phyloP scores from a whole-genome alignment of 192 early-diverging fungal genomes.

The Helicostylum pulchrum region DNA sequence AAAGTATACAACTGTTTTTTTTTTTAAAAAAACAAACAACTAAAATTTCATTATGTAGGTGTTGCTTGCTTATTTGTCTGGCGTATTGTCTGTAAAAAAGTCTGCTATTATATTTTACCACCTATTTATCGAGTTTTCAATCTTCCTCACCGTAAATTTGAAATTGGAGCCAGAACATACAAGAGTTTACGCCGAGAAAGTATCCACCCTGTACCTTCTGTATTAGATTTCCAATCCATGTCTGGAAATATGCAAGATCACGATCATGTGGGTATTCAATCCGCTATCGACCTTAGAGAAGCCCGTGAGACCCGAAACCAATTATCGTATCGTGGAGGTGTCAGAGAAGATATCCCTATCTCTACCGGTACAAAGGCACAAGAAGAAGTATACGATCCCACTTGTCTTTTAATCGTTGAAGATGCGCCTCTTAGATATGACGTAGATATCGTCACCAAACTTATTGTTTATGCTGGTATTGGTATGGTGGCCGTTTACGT shows the following conservation, averaged over 20 bases:
- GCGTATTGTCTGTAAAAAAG: constrained; percentile 48
- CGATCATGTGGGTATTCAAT: constrained; percentile 50
- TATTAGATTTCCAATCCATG: constrained; percentile 37
- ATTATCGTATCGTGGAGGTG: neutral
- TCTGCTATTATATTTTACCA: constrained; percentile 44
- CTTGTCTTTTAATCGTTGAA: constrained; percentile 23
- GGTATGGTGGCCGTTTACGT: constrained; percentile 48
- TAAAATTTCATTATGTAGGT: constrained; percentile 25
- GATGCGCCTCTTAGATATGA: constrained; percentile 50
- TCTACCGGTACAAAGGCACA: constrained; percentile 7
- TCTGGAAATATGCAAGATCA: constrained; percentile 36
- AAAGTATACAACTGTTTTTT: constrained; percentile 3
- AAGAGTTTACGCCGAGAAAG: constrained; percentile 31
- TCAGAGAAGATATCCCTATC: neutral
- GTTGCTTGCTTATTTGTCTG: constrained; percentile 51
- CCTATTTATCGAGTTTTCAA: constrained; percentile 54
- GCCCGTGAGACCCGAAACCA: constrained; percentile 28
- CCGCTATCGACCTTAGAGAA: constrained; percentile 47
- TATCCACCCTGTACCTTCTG: constrained; percentile 43
- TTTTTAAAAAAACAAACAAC: neutral
- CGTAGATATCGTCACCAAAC: constrained; percentile 57
- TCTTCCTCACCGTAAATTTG: constrained; percentile 48
- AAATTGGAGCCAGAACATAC: constrained; percentile 42
- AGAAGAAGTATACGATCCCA: constrained; percentile 12
- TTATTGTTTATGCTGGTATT: constrained; percentile 57